Conservation (phyloP, 2,329 filamentous ascomycete species). For the Trichophyton rubrum region DNA sequence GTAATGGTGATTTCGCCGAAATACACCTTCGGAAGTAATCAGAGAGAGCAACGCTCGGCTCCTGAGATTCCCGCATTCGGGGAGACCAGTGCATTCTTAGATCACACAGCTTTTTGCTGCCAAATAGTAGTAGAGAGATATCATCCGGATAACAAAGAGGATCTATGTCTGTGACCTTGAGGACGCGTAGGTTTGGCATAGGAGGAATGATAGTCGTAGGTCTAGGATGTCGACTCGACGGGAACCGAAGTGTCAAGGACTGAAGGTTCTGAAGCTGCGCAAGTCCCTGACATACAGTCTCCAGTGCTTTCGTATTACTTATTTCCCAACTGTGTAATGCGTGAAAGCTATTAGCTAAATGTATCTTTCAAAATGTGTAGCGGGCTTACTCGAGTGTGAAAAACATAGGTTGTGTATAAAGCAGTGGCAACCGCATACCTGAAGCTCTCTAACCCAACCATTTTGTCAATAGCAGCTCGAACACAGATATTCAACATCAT, state of each 20-base stretch:
- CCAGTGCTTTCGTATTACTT: conserved; percentile 45
- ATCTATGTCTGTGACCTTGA: conserved; percentile 49
- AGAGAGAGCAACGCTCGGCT: conserved; percentile 43
- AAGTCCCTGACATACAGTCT: conserved; percentile 47
- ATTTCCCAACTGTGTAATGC: conserved; percentile 42
- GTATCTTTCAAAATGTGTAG: neutral
- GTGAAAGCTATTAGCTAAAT: neutral
- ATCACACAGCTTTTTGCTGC: conserved; percentile 43
- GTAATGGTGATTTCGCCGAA: conserved; percentile 35
- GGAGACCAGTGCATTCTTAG: conserved; percentile 49
- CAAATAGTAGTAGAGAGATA: conserved; percentile 42
- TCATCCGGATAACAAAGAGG: conserved; percentile 54
- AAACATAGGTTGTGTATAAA: neutral
- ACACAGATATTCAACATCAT: conserved; percentile 52
- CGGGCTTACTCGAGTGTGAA: too few relatives aligned
- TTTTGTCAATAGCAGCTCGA: conserved; percentile 47
- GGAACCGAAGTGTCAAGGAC: conserved; percentile 44
- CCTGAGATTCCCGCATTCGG: conserved; percentile 47
- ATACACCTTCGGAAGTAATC: conserved; percentile 46
- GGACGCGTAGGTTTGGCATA: conserved; percentile 41
- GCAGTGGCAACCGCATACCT: conserved; percentile 26
- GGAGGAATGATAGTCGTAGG: conserved; percentile 45
- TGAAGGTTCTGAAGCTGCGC: conserved; percentile 38
- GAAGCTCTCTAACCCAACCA: conserved; percentile 43
- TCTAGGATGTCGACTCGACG: conserved; percentile 43